These are phyloP conservation scores for Tylopilus sp. DNA, from an alignment of 1,284 basidiomycete genomes.

Conservation along the genomic window DNA sequence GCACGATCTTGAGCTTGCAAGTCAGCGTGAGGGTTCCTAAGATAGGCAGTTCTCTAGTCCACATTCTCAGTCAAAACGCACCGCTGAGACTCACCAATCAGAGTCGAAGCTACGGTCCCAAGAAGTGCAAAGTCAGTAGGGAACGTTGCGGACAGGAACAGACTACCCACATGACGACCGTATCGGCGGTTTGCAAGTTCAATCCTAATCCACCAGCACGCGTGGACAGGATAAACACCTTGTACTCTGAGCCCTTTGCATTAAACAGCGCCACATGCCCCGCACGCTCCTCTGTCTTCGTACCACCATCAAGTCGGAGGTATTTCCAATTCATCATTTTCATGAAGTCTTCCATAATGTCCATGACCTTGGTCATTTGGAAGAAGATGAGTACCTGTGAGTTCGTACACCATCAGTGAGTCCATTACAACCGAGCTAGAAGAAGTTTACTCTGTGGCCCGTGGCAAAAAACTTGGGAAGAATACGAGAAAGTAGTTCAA, in stretches of 20 bases:
- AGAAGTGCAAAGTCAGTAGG: conserved; percentile 4
- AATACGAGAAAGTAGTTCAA: conserved; percentile 91
- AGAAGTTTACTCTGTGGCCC: conserved; percentile 74
- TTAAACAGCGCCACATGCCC: conserved; percentile 91
- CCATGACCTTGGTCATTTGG: conserved; percentile 99
- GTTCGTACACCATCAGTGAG: conserved; percentile 5
- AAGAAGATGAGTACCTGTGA: conserved; percentile 94
- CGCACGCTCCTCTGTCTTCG: conserved; percentile 97
- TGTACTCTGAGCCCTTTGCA: conserved; percentile 83
- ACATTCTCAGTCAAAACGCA: not conserved
- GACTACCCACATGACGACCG: conserved; percentile 89
- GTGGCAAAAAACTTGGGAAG: conserved; percentile 94
- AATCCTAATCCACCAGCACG: conserved; percentile 96
- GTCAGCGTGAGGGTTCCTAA: conserved; percentile 95
- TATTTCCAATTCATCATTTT: conserved; percentile 89
- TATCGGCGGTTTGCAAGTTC: conserved; percentile 98
- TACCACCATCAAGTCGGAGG: conserved; percentile 95
- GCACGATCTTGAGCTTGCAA: conserved; percentile 99
- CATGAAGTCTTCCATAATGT: conserved; percentile 98
- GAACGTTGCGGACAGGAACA: conserved; percentile 14
- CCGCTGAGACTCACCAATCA: conserved; percentile 56
- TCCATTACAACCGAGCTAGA: not conserved
- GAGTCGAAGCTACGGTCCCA: conserved; percentile 70
- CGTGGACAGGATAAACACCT: conserved; percentile 95
- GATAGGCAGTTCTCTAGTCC: conserved; percentile 1